Base-by-base conservation (phyloP, 2,329 filamentous ascomycete genomes). In the Erysiphe neolycopersici region DNA sequence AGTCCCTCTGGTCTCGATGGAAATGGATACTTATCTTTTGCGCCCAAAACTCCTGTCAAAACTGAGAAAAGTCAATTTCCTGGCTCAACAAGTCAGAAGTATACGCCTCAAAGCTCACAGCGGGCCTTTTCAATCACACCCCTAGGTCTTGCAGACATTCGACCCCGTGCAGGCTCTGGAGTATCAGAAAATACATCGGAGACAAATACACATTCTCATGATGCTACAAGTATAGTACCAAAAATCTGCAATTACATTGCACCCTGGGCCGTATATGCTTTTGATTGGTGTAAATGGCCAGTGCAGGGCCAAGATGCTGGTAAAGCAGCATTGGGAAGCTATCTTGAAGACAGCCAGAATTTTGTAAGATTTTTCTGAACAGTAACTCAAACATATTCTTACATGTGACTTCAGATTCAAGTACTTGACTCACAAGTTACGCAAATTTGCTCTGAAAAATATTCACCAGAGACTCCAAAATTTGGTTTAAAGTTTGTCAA, bases 221-320 rank as follows among this genome's bases (percentile, higher is more conserved):
- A 84, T 54, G 65, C 73, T 43, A 71, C 73, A 49, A 71, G 72
- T 56, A 58, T 72, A 48, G 64, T 72, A 60, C 59, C 77, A 57
- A 60, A 80, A 57, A 91, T 87, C 49, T 92, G 83, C 65, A 94
- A 87, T 58, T 93, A 94, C 57, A 63, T 92, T 49, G 84, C 87
- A 4, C 85, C 87, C 0, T 98, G 89, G 83, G 79, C 84, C 13
- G 76, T 92, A 44, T 98, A 95, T 59, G 87, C 89, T 12, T 87
- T 92, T 54, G 89, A 98, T 62, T 98, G 89, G 89, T 98, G 89
- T 65, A 98, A 98, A 61, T 98, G 89, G 87, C 74, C 80, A 14
- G 76, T 87, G 2, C 73, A 83, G 54, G 75, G 62, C 53, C 76
- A 76, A 51, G 76, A 81, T 48, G 83, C 82, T 3, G 89, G 89